Base-by-base conservation (phyloP, 768 basidiomycete genomes). In the Lentinula raphanica region DNA sequence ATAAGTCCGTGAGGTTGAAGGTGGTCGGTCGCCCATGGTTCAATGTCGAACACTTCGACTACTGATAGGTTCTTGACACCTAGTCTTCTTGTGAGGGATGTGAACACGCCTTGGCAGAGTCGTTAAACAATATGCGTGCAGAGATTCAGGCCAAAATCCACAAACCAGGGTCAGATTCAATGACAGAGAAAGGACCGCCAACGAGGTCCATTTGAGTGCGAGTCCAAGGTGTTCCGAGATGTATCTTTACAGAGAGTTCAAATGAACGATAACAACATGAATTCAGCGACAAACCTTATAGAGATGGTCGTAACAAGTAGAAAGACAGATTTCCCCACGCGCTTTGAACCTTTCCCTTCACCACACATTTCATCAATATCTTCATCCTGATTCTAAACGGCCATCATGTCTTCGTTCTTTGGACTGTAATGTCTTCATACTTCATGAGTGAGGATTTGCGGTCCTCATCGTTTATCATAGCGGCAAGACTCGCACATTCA, bases 401-500 rank as follows among this genome's bases (percentile, higher is more conserved):
- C 13, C 19, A 25, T 17, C 42, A 63, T 35, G 46, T 42, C 38
- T 32, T 62, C 56, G 63, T 57, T 17, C 53, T 40, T 49, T 59
- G 54, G 38, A 61, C 35, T 59, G 39, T 40, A 25, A 35, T 53
- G 40, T 61, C 23, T 51, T 38, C 36, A 27, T 12, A 13, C n/a
- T 21, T n/a, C 17, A 2, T 28, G 6, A 21, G 5, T 11, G 15
- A 39, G 15, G 23, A 36, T 13, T 59, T 53, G 19, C 29, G 36
- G 31, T 55, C 28, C 58, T 31, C 35, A 38, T 55, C 21, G 23
- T 31, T 17, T 27, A 40, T 27, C 1, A 35, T 63, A 94, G 92
- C 46, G 92, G 90, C 40, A 94, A 94, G 76, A 92, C 90, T 36
- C 86, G 92, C 56, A 94, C 96, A 17, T 98, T 98, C 83, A 96